These are phyloP conservation scores for Colletotrichum euphorbiae DNA, from an alignment of 2,329 filamentous ascomycete genomes.

Conservation along the genomic window DNA sequence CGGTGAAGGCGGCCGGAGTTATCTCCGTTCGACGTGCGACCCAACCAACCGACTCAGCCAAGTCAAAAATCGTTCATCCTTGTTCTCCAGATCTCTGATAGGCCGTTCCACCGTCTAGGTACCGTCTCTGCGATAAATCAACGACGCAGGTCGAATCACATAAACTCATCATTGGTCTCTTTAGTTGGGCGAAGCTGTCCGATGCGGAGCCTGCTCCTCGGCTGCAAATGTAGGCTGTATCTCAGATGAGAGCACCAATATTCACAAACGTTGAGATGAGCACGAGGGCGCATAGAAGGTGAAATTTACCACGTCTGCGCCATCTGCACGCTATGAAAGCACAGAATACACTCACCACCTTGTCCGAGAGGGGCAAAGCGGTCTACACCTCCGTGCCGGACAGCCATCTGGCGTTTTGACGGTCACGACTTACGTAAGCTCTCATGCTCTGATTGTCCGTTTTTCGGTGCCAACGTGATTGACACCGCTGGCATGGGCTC, in stretches of 20 bases:
- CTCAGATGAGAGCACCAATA: neutral
- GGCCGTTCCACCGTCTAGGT: neutral
- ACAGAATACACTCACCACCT: neutral
- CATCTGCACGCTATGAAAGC: neutral
- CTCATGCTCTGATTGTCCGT: neutral
- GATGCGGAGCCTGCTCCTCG: neutral
- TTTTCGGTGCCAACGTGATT: neutral
- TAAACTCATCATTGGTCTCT: neutral
- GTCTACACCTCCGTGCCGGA: neutral
- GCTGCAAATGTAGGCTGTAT: neutral
- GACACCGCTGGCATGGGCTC: neutral
- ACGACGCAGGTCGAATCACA: constrained; percentile 15
- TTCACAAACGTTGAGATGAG: neutral
- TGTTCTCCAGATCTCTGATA: constrained; percentile 31
- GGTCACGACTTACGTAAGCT: neutral
- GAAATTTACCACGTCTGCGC: neutral
- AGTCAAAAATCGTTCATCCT: neutral
- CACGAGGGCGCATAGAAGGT: neutral
- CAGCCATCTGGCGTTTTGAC: neutral
- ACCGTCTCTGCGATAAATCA: constrained; percentile 1
- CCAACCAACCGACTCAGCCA: constrained; percentile 9
- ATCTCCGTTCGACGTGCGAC: constrained; percentile 12
- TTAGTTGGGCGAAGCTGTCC: neutral
- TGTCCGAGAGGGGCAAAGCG: neutral
- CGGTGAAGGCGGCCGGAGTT: constrained; percentile 14